phyloP scores from a whole-genome alignment of 2,329 filamentous ascomycete genomes.

The Hirsutella minnesotensis region DNA sequence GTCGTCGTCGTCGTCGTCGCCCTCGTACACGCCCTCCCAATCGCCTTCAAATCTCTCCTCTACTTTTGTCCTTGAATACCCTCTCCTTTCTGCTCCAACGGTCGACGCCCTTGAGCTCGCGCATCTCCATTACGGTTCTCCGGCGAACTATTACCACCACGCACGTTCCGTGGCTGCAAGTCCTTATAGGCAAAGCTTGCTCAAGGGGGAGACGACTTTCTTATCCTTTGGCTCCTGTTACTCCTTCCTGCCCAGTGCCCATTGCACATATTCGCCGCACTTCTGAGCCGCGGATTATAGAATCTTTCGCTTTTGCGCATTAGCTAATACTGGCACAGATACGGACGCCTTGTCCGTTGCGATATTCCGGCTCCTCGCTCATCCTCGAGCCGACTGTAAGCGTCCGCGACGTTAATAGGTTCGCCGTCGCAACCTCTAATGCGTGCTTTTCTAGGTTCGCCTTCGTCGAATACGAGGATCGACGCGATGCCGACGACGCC shows the following conservation, averaged over 20 bases:
- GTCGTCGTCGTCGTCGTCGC: conserved; percentile 13
- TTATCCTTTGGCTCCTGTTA: neutral
- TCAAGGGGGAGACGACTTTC: conserved; percentile 1
- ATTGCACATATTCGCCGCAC: neutral
- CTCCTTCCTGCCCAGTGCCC: neutral
- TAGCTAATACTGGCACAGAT: conserved; percentile 42
- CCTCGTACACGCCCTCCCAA: conserved; percentile 14
- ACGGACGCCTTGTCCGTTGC: conserved; percentile 93
- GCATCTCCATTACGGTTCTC: conserved; percentile 11
- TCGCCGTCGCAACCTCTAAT: conserved; percentile 1
- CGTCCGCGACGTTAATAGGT: conserved; percentile 14
- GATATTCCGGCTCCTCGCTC: conserved; percentile 95
- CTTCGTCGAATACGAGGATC: conserved; percentile 98
- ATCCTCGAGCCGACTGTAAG: conserved; percentile 89
- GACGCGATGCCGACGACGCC: conserved; percentile 94
- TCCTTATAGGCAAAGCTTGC: conserved; percentile 4
- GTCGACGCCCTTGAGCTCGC: conserved; percentile 15
- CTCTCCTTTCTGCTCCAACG: conserved; percentile 10
- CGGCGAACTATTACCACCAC: conserved; percentile 13
- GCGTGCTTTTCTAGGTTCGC: conserved; percentile 53
- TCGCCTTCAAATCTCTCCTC: conserved; percentile 7
- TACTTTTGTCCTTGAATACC: conserved; percentile 10
- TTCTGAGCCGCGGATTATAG: too few species aligned
- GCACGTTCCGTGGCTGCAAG: conserved; percentile 10
- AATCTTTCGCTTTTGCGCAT: neutral